Conservation (phyloP, 306 rosid species). For the Dicorynia guianensis region DNA sequence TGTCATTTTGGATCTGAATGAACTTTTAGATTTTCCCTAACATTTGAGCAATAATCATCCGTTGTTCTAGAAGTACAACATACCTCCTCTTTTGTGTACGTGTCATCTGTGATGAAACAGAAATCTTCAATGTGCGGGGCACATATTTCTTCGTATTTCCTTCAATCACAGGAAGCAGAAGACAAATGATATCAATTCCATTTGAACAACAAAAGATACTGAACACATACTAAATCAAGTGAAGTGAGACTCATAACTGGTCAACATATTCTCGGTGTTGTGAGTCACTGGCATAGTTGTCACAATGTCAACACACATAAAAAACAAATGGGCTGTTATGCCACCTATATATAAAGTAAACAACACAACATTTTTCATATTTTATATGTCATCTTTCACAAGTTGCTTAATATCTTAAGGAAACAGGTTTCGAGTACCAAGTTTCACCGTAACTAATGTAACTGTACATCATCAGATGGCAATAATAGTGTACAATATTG, state of each 20-base stretch:
- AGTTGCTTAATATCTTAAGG: not conserved
- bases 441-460: not conserved
- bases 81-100: constrained; percentile 71
- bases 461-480: not conserved
- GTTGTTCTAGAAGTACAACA: not conserved
- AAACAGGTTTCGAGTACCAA: not conserved
- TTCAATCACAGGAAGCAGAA: constrained; percentile 38
- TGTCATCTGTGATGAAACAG: constrained; percentile 72
- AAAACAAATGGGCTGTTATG: not conserved
- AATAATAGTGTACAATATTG: no score
- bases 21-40: not conserved
- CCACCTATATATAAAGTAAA: not conserved
- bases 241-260: not conserved
- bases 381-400: constrained; percentile 5
- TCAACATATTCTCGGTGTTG: not conserved
- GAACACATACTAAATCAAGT: constrained; percentile 1
- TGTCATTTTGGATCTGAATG: constrained; percentile 1
- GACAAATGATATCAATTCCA: constrained; percentile 17
- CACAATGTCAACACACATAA: constrained; percentile 8
- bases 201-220: constrained; percentile 15
- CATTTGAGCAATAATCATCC: constrained; percentile 14
- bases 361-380: not conserved
- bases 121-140: constrained; percentile 69
- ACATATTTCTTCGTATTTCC: constrained; percentile 75
- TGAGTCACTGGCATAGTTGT: not conserved